phyloP scores from a whole-genome alignment of 345 rosid species.

The Cardamine chenopodiifolia region DNA sequence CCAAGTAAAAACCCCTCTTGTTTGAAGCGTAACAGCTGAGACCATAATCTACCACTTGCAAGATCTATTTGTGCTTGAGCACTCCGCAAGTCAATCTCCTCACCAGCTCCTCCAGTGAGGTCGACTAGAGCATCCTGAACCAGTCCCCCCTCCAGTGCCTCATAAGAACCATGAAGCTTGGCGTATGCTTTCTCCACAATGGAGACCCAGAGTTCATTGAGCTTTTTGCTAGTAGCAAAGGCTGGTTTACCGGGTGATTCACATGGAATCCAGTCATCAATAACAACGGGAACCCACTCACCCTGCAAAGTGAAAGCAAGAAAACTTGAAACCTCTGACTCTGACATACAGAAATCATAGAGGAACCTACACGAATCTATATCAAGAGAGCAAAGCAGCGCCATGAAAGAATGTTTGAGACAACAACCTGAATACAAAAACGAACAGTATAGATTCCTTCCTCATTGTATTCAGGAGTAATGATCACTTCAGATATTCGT shows the following conservation, averaged over 20 bases:
- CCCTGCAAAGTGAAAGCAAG: conserved; percentile 59
- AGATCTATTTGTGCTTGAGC: conserved; percentile 99
- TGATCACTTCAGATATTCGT: conserved; percentile 91
- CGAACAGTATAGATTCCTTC: conserved; percentile 99
- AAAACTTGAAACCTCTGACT: conserved; percentile 1
- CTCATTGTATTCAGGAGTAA: conserved; percentile 93
- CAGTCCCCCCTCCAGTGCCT: conserved; percentile 98
- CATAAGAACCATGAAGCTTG: conserved; percentile 96
- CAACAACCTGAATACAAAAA: conserved; percentile 94
- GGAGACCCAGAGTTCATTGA: conserved; percentile 96
- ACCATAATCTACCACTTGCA: conserved; percentile 99
- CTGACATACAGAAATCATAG: neutral
- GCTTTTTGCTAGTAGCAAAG: conserved; percentile 93
- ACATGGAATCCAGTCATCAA: conserved; percentile 99
- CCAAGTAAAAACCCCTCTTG: conserved; percentile 99
- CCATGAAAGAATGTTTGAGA: conserved; percentile 18
- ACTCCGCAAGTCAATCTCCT: conserved; percentile 99
- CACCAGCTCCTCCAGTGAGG: conserved; percentile 99
- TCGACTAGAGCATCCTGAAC: conserved; percentile 99
- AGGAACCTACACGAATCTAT: conserved; percentile 22
- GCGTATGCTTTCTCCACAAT: conserved; percentile 98
- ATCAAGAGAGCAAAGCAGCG: conserved; percentile 28
- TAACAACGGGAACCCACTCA: conserved; percentile 99
- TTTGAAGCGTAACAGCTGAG: conserved; percentile 94
- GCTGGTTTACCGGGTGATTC: conserved; percentile 96